phyloP scores from a whole-genome alignment of 148 eudicot genomes.

The Vaccinium darrowii region DNA sequence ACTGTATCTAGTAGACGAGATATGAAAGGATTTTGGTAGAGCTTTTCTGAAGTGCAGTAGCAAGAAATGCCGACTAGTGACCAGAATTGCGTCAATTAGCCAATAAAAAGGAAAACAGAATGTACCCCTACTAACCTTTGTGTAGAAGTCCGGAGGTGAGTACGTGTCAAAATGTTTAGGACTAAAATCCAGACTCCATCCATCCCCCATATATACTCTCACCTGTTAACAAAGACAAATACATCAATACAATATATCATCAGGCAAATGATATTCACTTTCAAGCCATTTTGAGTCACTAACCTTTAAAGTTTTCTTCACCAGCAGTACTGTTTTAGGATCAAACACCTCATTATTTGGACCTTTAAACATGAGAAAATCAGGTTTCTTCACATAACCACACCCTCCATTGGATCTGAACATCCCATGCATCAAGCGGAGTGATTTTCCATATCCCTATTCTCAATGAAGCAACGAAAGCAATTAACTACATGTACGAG shows the following conservation, averaged over 20 bases:
- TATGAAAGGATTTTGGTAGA: background rate
- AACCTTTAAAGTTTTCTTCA: conserved; percentile 63
- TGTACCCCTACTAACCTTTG: conserved; percentile 49
- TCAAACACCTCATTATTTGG: conserved; percentile 55
- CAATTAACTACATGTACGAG: background rate
- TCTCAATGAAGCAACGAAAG: background rate
- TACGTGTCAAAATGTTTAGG: conserved; percentile 70
- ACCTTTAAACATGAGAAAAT: conserved; percentile 51
- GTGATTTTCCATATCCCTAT: conserved; percentile 75
- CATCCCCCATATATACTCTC: conserved; percentile 72
- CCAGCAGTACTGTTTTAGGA: conserved; percentile 46
- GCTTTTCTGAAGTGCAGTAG: conserved; percentile 3
- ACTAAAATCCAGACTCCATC: conserved; percentile 79
- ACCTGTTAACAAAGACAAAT: conserved; percentile 38
- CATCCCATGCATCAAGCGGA: conserved; percentile 85
- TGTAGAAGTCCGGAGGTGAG: conserved; percentile 89
- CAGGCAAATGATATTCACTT: background rate
- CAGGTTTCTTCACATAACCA: conserved; percentile 84
- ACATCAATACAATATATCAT: background rate
- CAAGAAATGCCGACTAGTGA: background rate
- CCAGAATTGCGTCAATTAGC: background rate
- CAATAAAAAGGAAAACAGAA: background rate
- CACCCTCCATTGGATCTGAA: conserved; percentile 78
- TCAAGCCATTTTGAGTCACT: conserved; percentile 7
- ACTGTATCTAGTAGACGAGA: background rate